Evolutionary conservation across 2,329 filamentous ascomycete genomes (phyloP).

Genomic region (Nectriaceae sp.): DNA sequence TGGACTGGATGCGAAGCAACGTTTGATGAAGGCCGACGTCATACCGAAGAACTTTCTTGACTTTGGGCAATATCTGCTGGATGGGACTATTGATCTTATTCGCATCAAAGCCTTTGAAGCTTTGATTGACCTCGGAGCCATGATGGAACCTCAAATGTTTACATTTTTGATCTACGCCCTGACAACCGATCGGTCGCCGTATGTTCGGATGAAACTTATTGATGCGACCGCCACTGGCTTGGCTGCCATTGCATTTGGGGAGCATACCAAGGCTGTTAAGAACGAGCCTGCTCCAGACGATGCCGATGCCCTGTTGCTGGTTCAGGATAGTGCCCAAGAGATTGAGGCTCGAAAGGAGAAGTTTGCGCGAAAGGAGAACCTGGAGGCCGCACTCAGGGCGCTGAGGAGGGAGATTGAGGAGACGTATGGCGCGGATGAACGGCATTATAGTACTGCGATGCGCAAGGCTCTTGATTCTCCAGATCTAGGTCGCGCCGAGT

Average conservation of each 20-base stretch:
- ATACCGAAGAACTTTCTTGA: slow-evolving; percentile 55
- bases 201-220: slow-evolving; percentile 61
- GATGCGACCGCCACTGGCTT: slow-evolving; percentile 60
- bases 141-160: slow-evolving; percentile 57
- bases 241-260: slow-evolving; percentile 65
- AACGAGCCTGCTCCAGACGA: slow-evolving; percentile 39
- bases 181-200: slow-evolving; percentile 65
- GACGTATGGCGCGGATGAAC: slow-evolving; percentile 39
- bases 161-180: slow-evolving; percentile 58
- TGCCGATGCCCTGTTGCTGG: slow-evolving; percentile 41
- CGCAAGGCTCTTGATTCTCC: slow-evolving; percentile 45
- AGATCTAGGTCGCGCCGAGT: slow-evolving; percentile 41
- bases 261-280: slow-evolving; percentile 50
- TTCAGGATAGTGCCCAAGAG: slow-evolving; percentile 46
- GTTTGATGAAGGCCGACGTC: slow-evolving; percentile 64
- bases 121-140: slow-evolving; percentile 62
- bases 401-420: slow-evolving; percentile 47
- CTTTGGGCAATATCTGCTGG: slow-evolving; percentile 66
- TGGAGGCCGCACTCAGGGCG: slow-evolving; percentile 54
- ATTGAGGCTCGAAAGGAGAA: slow-evolving; percentile 63
- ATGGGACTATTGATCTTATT: slow-evolving; percentile 63
- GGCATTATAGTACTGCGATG: slow-evolving; percentile 44
- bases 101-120: slow-evolving; percentile 67
- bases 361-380: slow-evolving; percentile 66
- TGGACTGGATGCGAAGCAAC: slow-evolving; percentile 61